These are phyloP conservation scores for Annulohypoxylon bovei DNA, from an alignment of 495 filamentous ascomycete genomes.

Conservation along the genomic window DNA sequence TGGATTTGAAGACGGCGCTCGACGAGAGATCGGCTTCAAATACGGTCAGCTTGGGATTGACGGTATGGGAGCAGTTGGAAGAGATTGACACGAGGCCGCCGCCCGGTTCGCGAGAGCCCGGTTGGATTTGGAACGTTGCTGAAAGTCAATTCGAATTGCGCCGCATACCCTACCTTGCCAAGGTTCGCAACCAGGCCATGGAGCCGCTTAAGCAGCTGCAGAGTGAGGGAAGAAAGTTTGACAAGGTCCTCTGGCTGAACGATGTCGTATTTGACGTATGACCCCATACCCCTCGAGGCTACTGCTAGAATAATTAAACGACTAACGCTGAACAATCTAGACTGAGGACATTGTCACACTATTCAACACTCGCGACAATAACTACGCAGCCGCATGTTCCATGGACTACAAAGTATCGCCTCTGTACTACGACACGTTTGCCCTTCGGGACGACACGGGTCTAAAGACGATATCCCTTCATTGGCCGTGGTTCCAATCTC, in stretches of 20 bases:
- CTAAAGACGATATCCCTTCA: slow-evolving; percentile 59
- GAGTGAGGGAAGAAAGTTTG: slow-evolving; percentile 61
- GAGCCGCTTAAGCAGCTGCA: slow-evolving; percentile 52
- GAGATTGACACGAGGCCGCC: slow-evolving; percentile 56
- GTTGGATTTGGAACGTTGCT: slow-evolving; percentile 66
- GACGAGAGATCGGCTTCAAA: slow-evolving; percentile 61
- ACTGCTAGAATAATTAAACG: not conserved
- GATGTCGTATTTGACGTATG: slow-evolving; percentile 72
- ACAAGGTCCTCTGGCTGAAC: slow-evolving; percentile 78
- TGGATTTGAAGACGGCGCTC: slow-evolving; percentile 64
- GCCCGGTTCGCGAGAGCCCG: slow-evolving; percentile 52
- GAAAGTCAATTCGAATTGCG: slow-evolving; percentile 64
- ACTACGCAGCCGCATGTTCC: slow-evolving; percentile 84
- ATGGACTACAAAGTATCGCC: slow-evolving; percentile 78
- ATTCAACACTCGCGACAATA: slow-evolving; percentile 74
- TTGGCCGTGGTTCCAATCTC: slow-evolving; percentile 81
- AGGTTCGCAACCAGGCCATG: slow-evolving; percentile 69
- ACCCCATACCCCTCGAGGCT: not conserved
- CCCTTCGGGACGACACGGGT: slow-evolving; percentile 76
- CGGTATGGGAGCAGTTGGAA: slow-evolving; percentile 66
- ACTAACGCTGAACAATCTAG: slow-evolving; percentile 47
- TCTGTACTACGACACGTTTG: slow-evolving; percentile 84
- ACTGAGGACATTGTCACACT: slow-evolving; percentile 72
- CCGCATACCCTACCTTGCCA: slow-evolving; percentile 75
- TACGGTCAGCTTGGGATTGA: slow-evolving; percentile 62